Evolutionary conservation across 1,284 basidiomycete species (phyloP).

Genomic region (Moesziomyces aphidis): DNA sequence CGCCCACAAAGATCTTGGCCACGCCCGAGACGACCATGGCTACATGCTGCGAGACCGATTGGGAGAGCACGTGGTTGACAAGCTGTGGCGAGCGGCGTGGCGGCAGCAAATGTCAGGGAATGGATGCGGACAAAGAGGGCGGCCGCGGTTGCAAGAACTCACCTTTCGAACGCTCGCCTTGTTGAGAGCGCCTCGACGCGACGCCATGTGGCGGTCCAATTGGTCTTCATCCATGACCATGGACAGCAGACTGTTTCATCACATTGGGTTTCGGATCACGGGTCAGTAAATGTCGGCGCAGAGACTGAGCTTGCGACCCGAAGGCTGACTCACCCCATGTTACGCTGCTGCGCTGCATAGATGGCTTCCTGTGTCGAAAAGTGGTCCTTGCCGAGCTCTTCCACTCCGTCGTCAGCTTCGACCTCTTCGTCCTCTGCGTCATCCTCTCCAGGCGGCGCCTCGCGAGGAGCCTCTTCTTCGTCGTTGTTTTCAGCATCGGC

Average conservation of each 20-base stretch:
- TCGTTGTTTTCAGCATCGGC: conserved; percentile 30
- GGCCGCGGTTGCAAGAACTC: not conserved
- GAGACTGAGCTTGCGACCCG: no score
- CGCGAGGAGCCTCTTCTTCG: conserved; percentile 14
- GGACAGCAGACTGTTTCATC: conserved; percentile 76
- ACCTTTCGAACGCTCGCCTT: conserved; percentile 85
- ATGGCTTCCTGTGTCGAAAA: conserved; percentile 61
- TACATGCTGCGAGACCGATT: conserved; percentile 83
- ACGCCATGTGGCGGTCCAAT: conserved; percentile 88
- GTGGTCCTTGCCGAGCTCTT: conserved; percentile 59
- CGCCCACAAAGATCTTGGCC: conserved; percentile 89
- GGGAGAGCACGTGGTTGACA: conserved; percentile 81
- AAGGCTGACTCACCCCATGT: conserved; percentile 63
- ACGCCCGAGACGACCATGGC: conserved; percentile 89
- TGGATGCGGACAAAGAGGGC: not conserved
- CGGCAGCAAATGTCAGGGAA: no score
- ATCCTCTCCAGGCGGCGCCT: conserved; percentile 19
- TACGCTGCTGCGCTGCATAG: conserved; percentile 67
- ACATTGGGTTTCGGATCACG: conserved; percentile 27
- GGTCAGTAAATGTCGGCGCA: conserved; percentile 30
- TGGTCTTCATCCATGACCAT: conserved; percentile 85
- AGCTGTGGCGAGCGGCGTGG: conserved; percentile 71
- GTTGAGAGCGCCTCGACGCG: conserved; percentile 82
- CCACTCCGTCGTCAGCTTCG: conserved; percentile 62
- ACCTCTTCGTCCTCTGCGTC: conserved; percentile 59